A percentile compares a stretch with the other conserved stretches of the same genome.
These are phyloP conservation scores for Blastocystis sp. DNA, from an alignment of 352 stramenopile genomes.

Conservation along the genomic window DNA sequence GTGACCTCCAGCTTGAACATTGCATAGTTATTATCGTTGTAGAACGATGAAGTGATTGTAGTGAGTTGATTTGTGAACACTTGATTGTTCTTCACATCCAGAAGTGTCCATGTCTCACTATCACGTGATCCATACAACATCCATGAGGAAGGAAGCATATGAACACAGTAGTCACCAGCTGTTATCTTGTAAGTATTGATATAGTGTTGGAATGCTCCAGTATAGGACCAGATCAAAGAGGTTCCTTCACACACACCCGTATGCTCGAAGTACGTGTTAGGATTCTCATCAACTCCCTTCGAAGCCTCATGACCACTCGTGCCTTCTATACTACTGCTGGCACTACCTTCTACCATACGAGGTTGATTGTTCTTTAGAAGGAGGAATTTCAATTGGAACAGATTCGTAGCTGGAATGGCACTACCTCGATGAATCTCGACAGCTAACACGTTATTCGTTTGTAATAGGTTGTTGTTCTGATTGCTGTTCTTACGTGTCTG, in stretches of 20 bases:
- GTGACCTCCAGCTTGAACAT: slow-evolving; percentile 1
- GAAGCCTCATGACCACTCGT: background rate
- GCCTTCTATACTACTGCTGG: background rate
- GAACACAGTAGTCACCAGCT: background rate
- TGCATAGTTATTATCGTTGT: slow-evolving; percentile 32
- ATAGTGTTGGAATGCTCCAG: background rate
- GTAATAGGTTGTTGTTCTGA: background rate
- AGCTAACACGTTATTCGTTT: slow-evolving; percentile 18
- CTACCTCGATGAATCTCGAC: slow-evolving; percentile 59
- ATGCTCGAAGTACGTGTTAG: slow-evolving; percentile 41
- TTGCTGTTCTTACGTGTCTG: slow-evolving; percentile 28
- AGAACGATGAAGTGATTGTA: slow-evolving; percentile 29
- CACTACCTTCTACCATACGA: slow-evolving; percentile 9
- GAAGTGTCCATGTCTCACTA: slow-evolving; percentile 13
- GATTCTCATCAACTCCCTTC: background rate
- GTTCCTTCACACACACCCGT: slow-evolving; percentile 49
- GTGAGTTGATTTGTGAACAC: background rate
- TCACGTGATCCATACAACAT: slow-evolving; percentile 44
- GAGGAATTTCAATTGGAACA: slow-evolving; percentile 17
- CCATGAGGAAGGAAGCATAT: slow-evolving; percentile 26
- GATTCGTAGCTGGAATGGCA: slow-evolving; percentile 22
- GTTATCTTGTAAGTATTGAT: slow-evolving; percentile 32
- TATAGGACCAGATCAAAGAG: slow-evolving; percentile 25
- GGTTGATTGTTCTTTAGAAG: slow-evolving; percentile 3
- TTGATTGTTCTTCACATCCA: slow-evolving; percentile 8